Conservation (phyloP, 805 yeast genomes). For the Tetrapisispora nanseiensis region DNA sequence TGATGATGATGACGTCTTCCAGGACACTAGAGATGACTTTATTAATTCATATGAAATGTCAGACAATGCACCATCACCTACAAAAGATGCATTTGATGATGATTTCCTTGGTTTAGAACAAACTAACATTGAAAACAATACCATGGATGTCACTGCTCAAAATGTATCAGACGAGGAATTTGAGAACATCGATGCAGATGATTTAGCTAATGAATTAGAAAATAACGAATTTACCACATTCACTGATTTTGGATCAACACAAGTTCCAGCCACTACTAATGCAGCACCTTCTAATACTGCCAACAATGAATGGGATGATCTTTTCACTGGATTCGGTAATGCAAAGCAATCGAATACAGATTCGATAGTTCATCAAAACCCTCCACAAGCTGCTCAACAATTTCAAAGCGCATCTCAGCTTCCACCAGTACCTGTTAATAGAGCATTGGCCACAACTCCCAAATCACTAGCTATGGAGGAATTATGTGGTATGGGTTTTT, state of each 20-base stretch:
- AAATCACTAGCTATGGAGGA: constrained; percentile 59
- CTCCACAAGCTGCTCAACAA: not conserved
- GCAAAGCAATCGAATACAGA: constrained; percentile 5
- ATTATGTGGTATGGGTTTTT: constrained; percentile 84
- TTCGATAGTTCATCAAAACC: not conserved
- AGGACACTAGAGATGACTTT: constrained; percentile 6
- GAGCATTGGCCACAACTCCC: constrained; percentile 36
- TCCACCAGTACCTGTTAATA: constrained; percentile 11
- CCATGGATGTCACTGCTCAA: constrained; percentile 8
- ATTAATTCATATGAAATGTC: constrained; percentile 1
- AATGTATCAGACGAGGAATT: constrained; percentile 20
- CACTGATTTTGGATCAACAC: not conserved
- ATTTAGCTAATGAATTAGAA: constrained; percentile 19
- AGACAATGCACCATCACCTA: constrained; percentile 3
- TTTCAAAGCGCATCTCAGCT: too few species aligned
- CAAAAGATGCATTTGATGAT: constrained; percentile 30
- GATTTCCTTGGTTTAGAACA: constrained; percentile 38
- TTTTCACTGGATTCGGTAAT: constrained; percentile 82
- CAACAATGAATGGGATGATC: constrained; percentile 87
- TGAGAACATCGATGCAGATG: constrained; percentile 19
- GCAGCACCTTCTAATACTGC: constrained; percentile 13
- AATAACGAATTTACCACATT: constrained; percentile 18
- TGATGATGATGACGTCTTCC: constrained; percentile 29
- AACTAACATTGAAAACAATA: constrained; percentile 33
- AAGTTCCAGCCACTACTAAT: not conserved